Base-by-base conservation (phyloP, 73 alveolate genomes). In the Paramecium bursaria region DNA sequence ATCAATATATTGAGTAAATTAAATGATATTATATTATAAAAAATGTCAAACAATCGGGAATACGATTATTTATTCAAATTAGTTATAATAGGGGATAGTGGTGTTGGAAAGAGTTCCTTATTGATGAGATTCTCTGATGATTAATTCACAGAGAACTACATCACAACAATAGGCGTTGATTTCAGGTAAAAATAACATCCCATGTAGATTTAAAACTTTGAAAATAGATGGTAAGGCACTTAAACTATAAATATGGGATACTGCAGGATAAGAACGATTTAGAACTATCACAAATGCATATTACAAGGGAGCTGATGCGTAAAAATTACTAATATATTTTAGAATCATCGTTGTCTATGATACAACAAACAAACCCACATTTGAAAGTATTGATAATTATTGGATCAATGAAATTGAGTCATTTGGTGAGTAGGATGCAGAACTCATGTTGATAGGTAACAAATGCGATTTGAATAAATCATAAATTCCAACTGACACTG, bases 241-340 rank as follows among this genome's bases (percentile, higher is more conserved):
- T 53, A 90, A 90, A 48, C 87, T 90, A 6, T 82, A 90, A 74
- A 90, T 90, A 23, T 90, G 95, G 95, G 96, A 91, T 53, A 91
- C 96, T 10, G 96, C 96, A 74, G 96, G 96, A 26, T 87, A 91
- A 75, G 96, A 91, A 88, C 57, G 94, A 39, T 91, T 90, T 57
- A 86, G 92, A 75, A 82, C 91, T 44, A 90, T 90, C 30, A 77
- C 91, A 39, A 76, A 87, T 48, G 91, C 95, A 5, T 90, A 90
- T 90, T 90, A 90, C 50, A 75, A 86, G 73, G 95, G 95, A 17
- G 95, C 95, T 49, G 93, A 90, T 47, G 95, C 82, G 82, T 67
- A 67, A 39, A 3, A n/a, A 51, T 57, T 30, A 7, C 21, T 25
- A 39, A 67, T 31, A n/a, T 15, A 39, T n/a, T 67, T 67, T 67